These are phyloP conservation scores for Ophiognomonia clavigignenti-juglandacearum DNA, from an alignment of 2,329 filamentous ascomycete species.

Conservation along the genomic window DNA sequence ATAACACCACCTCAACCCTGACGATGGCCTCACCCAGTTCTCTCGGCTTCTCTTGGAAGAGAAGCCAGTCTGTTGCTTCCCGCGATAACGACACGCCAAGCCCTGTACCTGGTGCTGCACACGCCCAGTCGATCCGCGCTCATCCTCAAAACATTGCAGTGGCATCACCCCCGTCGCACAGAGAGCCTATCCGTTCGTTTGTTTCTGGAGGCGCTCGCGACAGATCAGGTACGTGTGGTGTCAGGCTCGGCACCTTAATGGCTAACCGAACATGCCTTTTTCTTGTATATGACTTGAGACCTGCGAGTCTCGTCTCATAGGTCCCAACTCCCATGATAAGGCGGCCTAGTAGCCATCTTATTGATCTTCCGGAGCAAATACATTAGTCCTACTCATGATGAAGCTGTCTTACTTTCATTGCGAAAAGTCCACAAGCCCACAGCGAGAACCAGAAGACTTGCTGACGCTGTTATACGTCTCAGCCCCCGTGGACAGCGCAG, in stretches of 20 bases:
- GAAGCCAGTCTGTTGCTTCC: constrained; percentile 29
- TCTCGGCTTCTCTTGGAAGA: constrained; percentile 41
- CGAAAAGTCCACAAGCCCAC: background rate
- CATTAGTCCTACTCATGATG: background rate
- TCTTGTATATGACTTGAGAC: background rate
- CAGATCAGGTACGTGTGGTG: constrained; percentile 43
- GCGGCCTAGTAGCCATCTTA: too few relatives aligned
- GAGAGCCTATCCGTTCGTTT: constrained; percentile 67
- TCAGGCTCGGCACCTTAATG: constrained; percentile 10
- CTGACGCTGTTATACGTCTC: constrained; percentile 15
- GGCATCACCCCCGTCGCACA: constrained; percentile 39
- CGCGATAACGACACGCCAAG: constrained; percentile 25
- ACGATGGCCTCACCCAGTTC: constrained; percentile 40
- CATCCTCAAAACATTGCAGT: constrained; percentile 24
- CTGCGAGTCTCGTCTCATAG: background rate
- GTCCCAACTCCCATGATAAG: background rate
- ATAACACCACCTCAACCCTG: constrained; percentile 2
- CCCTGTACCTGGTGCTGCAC: constrained; percentile 17
- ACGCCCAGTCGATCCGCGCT: constrained; percentile 15
- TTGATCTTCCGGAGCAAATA: background rate
- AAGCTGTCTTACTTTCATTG: too few relatives aligned
- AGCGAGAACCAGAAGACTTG: background rate
- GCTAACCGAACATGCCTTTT: background rate
- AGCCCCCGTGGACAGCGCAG: constrained; percentile 61
- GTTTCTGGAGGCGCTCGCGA: constrained; percentile 62